Percentiles rank a stretch among this genome's conserved stretches.
phyloP scores from a whole-genome alignment of 768 basidiomycete species.

The Psilocybe cubensis region DNA sequence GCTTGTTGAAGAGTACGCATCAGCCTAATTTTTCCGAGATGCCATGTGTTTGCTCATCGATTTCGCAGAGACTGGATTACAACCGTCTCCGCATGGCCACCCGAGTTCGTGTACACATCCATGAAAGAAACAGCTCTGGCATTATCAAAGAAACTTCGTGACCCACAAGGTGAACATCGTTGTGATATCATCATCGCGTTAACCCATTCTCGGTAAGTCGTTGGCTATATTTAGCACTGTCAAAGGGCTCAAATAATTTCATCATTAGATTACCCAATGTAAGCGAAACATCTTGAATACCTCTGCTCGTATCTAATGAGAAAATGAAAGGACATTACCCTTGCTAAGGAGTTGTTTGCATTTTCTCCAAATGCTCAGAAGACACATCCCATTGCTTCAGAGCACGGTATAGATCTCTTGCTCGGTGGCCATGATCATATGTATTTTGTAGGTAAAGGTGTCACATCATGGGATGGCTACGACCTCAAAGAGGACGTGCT shows the following conservation, averaged over 20 bases:
- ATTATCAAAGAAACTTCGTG: conserved; percentile 74
- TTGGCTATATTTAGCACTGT: not conserved
- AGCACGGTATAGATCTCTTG: conserved; percentile 82
- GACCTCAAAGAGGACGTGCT: conserved; percentile 53
- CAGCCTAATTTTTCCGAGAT: not conserved
- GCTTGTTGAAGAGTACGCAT: conserved; percentile 76
- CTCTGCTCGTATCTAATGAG: not conserved
- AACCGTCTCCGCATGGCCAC: conserved; percentile 87
- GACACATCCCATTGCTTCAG: conserved; percentile 39
- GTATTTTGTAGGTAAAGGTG: conserved; percentile 73
- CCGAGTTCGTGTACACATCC: conserved; percentile 73
- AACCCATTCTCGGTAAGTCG: conserved; percentile 72
- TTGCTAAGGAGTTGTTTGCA: conserved; percentile 71
- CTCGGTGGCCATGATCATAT: conserved; percentile 92
- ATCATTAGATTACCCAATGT: conserved; percentile 52
- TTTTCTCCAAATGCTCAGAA: conserved; percentile 58
- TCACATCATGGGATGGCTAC: conserved; percentile 67
- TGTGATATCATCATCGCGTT: conserved; percentile 88
- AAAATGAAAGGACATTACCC: conserved; percentile 58
- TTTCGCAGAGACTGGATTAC: conserved; percentile 80
- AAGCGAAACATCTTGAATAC: conserved; percentile 10
- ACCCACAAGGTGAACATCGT: conserved; percentile 64
- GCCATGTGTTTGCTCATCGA: not conserved
- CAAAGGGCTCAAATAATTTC: not conserved
- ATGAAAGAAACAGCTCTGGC: conserved; percentile 76